Conservation (phyloP, 2,329 filamentous ascomycete genomes). For the Magnaporthiopsis incrustans region DNA sequence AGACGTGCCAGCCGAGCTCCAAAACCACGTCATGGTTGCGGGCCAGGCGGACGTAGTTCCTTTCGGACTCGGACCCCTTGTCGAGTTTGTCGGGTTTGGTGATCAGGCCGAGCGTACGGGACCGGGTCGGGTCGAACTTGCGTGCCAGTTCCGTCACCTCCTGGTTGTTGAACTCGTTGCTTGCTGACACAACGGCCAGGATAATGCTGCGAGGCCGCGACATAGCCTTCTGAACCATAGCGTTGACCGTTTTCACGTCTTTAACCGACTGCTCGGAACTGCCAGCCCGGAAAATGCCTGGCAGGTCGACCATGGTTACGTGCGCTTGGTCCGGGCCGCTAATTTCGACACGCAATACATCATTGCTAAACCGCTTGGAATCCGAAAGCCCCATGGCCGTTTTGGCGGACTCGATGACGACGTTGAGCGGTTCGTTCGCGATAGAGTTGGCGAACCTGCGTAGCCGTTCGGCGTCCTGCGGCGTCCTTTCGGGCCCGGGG, state of each 20-base stretch:
- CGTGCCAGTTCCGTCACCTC: constrained; percentile 43
- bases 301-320: constrained; percentile 51
- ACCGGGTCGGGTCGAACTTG: constrained; percentile 19
- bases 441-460: constrained; percentile 18
- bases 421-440: constrained; percentile 17
- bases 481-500: constrained; percentile 22
- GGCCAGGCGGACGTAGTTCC: constrained; percentile 31
- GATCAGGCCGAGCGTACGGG: constrained; percentile 46
- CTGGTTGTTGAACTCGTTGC: constrained; percentile 51
- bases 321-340: constrained; percentile 38
- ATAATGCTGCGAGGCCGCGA: constrained; percentile 47
- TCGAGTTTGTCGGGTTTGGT: constrained; percentile 44
- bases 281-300: constrained; percentile 43
- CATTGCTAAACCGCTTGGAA: constrained; percentile 33
- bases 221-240: constrained; percentile 49
- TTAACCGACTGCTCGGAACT: constrained; percentile 35
- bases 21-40: constrained; percentile 38
- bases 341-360: constrained; percentile 40
- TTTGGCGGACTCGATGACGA: constrained; percentile 31
- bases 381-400: constrained; percentile 39
- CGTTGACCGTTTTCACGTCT: constrained; percentile 35
- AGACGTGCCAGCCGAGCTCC: constrained; percentile 44
- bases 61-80: constrained; percentile 30
- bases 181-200: constrained; percentile 48
- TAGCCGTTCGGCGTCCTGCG: constrained; percentile 18